Evolutionary conservation across 2,329 filamentous ascomycete species (phyloP).

Genomic region (Plectosphaerella plurivora): DNA sequence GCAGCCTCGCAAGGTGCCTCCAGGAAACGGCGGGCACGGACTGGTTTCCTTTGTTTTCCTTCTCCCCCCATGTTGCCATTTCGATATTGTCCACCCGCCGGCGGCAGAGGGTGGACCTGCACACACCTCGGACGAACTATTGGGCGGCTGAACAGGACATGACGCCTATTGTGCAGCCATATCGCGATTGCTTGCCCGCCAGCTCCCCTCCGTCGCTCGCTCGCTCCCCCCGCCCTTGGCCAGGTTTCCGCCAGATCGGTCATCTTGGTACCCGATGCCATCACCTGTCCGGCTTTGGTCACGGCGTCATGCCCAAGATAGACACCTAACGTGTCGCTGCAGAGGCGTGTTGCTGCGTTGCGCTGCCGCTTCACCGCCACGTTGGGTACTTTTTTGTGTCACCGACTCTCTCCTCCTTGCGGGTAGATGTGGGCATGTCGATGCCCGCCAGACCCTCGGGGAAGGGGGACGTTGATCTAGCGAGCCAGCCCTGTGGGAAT

Average conservation of each 20-base stretch:
- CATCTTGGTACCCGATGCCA: constrained; percentile 11
- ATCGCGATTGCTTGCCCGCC: not conserved
- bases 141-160: not conserved
- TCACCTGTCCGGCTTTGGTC: constrained; percentile 1
- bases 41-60: too few relatives aligned
- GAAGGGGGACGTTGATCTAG: not conserved
- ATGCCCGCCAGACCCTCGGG: not conserved
- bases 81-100: too few relatives aligned
- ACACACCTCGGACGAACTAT: not conserved
- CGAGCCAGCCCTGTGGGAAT: not conserved
- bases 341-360: constrained; percentile 2
- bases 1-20: too few relatives aligned
- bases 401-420: constrained; percentile 11
- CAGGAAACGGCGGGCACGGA: too few relatives aligned
- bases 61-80: too few relatives aligned
- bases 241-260: not conserved
- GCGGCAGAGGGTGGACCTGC: not conserved
- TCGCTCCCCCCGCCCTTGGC: not conserved
- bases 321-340: constrained; percentile 6
- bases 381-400: constrained; percentile 13
- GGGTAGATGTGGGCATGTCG: constrained; percentile 2
- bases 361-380: constrained; percentile 13
- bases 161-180: not conserved
- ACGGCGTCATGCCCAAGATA: constrained; percentile 9
- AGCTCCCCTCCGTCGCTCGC: too few relatives aligned